These are phyloP conservation scores for Neurospora hispaniola DNA, from an alignment of 495 filamentous ascomycete genomes.

Conservation along the genomic window DNA sequence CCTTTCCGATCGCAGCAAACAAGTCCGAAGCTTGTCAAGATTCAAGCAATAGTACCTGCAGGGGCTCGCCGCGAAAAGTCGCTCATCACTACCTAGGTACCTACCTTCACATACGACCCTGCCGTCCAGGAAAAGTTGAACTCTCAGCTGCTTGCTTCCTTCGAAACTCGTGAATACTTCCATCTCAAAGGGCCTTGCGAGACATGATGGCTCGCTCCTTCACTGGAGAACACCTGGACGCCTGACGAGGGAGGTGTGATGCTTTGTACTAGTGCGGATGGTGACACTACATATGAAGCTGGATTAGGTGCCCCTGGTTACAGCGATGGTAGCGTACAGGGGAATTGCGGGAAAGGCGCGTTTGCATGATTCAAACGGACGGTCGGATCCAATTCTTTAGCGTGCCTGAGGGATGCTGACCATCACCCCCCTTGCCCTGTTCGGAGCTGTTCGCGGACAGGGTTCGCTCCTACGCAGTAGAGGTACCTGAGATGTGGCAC, in stretches of 20 bases:
- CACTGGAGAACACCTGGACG: not conserved
- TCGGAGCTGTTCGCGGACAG: constrained; percentile 1
- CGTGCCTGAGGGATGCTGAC: not conserved
- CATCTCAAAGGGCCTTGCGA: not conserved
- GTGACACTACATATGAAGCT: not conserved
- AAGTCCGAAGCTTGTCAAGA: not conserved
- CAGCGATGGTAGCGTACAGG: not conserved
- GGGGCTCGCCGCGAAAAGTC: not conserved
- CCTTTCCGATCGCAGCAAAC: not conserved
- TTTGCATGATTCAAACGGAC: constrained; percentile 1
- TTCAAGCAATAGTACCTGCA: not conserved
- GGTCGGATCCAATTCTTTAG: not conserved
- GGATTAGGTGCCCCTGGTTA: not conserved
- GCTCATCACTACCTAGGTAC: not conserved
- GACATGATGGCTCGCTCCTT: not conserved
- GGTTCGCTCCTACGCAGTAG: not conserved
- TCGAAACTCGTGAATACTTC: not conserved
- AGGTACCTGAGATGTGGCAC: constrained; percentile 2
- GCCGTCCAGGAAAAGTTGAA: not conserved
- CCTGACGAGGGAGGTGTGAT: not conserved
- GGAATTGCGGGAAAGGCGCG: not conserved
- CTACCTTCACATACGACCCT: not conserved
- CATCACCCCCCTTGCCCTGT: not conserved
- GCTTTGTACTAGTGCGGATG: not conserved
- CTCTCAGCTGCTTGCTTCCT: not conserved